A percentile compares a stretch with the other conserved stretches of the same genome.
Conservation (phyloP, 2,329 filamentous ascomycete genomes). For the Zasmidium cellare region DNA sequence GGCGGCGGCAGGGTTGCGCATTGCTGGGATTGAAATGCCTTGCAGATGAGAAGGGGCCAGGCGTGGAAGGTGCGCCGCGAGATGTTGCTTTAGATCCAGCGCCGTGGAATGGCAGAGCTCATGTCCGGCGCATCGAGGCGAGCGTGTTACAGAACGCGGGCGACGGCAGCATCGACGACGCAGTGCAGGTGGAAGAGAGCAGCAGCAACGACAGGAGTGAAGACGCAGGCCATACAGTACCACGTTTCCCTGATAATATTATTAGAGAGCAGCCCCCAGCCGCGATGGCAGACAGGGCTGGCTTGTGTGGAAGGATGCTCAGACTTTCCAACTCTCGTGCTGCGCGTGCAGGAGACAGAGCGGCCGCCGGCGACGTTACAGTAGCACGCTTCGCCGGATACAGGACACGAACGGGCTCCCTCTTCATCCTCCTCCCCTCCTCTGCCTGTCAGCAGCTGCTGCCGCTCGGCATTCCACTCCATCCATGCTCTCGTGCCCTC, state of each 20-base stretch:
- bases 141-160: neutral
- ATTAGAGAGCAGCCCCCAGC: constrained; percentile 1
- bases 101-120: constrained; percentile 1
- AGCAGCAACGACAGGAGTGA: neutral
- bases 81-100: constrained; percentile 3
- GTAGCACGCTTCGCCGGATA: no score
- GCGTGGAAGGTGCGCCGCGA: neutral
- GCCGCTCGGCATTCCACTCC: neutral
- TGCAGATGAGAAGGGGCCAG: constrained; percentile 3
- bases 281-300: neutral
- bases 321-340: neutral
- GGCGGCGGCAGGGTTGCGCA: constrained; percentile 8
- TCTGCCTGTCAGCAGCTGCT: neutral
- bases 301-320: neutral
- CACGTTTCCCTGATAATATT: constrained; percentile 4
- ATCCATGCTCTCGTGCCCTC: no score
- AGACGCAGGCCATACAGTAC: neutral
- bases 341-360: no score
- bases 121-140: neutral
- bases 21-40: constrained; percentile 7
- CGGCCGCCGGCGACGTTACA: no score
- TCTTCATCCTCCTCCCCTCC: neutral
- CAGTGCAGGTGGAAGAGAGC: no score
- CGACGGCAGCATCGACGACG: neutral
- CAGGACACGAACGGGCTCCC: no score